Base-by-base conservation (phyloP, 192 early-diverging fungal species). In the Backusella tarrabulga region DNA sequence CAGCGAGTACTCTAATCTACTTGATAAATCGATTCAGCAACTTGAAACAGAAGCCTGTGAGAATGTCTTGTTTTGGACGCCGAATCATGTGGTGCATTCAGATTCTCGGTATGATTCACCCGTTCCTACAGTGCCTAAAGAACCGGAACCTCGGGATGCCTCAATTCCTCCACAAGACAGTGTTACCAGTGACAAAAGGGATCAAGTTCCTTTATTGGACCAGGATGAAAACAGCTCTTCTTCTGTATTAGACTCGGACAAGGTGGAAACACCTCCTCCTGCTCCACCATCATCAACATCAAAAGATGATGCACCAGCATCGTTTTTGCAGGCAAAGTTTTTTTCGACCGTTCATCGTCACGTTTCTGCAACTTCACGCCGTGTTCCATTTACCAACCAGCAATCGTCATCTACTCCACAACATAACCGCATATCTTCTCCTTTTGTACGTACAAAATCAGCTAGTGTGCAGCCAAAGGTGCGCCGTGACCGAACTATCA, bases 271-370 rank as follows among this genome's bases (percentile, higher is more conserved):
- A 34, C 11, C 29, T 34, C 32, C 67, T 35, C 67, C 67, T 12
- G 3, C 29, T 17, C 32, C 67, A 68, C 34, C 67, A 4, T 12
- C 56, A 29, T 11, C 54, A 60, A 23, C 21, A 60, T 9, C 54
- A 14, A 29, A 23, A 14, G 26, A 11, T 4, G 56, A 63, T 29
- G 12, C 56, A n/a, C 56, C 56, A 4, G 42, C 77, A 0, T 82
- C 80, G 5, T 78, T 82, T 54, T 40, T 82, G 23, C 80, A 82
- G 44, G 77, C 76, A 6, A 82, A 82, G 38, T 82, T 82, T 40
- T 75, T 78, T 14, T 82, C 80, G 2, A 78, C 77, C 34, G 46
- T 82, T 21, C 73, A 75, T 32, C 73, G 46, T 35, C 41, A 72
- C 66, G n/a, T 63, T 63, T 63, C 56, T 63, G 56, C 56, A 63